A percentile compares a stretch with the other conserved stretches of the same genome.
Conservation (phyloP, 306 rosid genomes). For the Acacia acuminata region DNA sequence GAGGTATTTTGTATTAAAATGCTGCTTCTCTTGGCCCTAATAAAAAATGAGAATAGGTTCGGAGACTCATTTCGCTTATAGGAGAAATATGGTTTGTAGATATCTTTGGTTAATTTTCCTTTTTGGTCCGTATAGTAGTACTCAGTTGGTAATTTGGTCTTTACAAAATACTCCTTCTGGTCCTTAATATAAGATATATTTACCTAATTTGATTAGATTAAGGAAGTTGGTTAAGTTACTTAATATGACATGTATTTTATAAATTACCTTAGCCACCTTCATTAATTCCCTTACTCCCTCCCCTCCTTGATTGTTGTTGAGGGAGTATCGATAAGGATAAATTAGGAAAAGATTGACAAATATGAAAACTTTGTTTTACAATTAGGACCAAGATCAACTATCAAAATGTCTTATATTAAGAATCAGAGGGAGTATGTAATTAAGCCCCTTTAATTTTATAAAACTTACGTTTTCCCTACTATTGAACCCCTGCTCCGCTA, state of each 20-base stretch:
- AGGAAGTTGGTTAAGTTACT: too few relatives aligned
- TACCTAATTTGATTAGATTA: too few relatives aligned
- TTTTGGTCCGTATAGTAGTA: background rate
- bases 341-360: too few relatives aligned
- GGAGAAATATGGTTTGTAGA: constrained; percentile 18
- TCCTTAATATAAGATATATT: too few relatives aligned
- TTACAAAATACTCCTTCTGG: background rate
- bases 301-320: too few relatives aligned
- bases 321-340: too few relatives aligned
- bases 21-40: background rate
- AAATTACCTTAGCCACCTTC: too few relatives aligned
- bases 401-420: too few relatives aligned
- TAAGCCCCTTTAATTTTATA: background rate
- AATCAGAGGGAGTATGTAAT: background rate
- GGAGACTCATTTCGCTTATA: constrained; percentile 24
- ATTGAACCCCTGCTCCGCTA: background rate
- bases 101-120: background rate
- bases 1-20: constrained; percentile 55
- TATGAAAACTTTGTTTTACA: too few relatives aligned
- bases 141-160: background rate
- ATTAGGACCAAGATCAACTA: too few relatives aligned
- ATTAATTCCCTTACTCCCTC: too few relatives aligned
- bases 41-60: background rate
- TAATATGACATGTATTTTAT: too few relatives aligned
- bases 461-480: background rate